These are phyloP conservation scores for Trypanosomatidae sp. DNA, from an alignment of 208 protist genomes.

Conservation along the genomic window DNA sequence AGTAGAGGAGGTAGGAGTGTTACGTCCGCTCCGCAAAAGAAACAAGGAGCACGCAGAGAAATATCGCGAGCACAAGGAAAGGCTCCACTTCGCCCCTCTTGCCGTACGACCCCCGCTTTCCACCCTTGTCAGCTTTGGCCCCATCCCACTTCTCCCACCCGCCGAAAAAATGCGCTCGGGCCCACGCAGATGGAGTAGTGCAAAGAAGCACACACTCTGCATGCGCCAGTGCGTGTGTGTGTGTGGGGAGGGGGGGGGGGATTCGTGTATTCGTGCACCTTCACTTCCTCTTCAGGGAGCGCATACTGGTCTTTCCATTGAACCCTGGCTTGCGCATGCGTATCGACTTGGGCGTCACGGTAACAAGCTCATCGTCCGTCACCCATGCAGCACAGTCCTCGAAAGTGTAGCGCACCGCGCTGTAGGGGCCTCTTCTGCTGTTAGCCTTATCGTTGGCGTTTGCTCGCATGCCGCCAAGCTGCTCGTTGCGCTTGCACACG, in stretches of 20 bases:
- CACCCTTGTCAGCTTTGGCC: not conserved
- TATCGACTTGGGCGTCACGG: conserved; percentile 91
- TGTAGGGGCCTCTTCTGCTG: conserved; percentile 62
- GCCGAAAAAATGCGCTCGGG: too few relatives aligned
- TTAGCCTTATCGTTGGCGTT: conserved; percentile 90
- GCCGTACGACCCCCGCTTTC: not conserved
- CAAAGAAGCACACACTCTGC: not conserved
- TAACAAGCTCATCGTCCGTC: conserved; percentile 88
- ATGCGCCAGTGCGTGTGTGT: not conserved
- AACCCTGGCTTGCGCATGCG: conserved; percentile 91
- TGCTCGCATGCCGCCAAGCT: conserved; percentile 86
- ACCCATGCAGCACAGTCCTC: conserved; percentile 91
- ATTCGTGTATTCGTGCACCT: not conserved
- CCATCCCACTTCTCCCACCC: not conserved
- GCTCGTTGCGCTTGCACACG: conserved; percentile 90
- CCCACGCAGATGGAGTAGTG: too few relatives aligned
- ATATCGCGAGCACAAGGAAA: not conserved
- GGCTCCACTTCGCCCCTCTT: not conserved
- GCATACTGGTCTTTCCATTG: conserved; percentile 90
- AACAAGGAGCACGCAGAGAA: not conserved
- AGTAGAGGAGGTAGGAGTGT: not conserved
- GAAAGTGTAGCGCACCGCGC: conserved; percentile 62
- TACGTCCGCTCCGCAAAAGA: not conserved
- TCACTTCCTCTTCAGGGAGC: conserved; percentile 58
- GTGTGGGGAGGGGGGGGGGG: too few relatives aligned